Conservation (phyloP, 1,284 basidiomycete species). For the Microbotryum intermedium region DNA sequence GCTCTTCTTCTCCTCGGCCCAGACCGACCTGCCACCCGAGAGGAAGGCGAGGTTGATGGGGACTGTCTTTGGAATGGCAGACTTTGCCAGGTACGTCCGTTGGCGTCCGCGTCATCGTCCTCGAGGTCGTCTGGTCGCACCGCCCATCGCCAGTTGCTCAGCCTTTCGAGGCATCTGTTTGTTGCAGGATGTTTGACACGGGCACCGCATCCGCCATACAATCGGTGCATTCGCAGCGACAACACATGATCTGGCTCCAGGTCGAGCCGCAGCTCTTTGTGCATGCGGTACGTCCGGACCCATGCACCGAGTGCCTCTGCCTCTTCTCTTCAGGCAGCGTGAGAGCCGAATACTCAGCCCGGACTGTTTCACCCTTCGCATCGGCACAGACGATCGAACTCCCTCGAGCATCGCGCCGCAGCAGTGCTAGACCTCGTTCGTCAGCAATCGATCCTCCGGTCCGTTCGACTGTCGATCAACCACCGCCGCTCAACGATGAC, state of each 20-base stretch:
- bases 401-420: constrained; percentile 4
- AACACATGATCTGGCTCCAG: constrained; percentile 28
- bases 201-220: background rate
- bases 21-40: background rate
- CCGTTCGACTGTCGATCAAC: background rate
- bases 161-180: background rate
- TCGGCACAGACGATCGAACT: constrained; percentile 12
- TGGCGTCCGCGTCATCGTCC: too few species aligned
- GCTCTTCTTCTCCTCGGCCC: constrained; percentile 3
- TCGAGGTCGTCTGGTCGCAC: background rate
- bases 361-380: background rate
- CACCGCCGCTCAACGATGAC: constrained; percentile 10
- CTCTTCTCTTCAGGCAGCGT: background rate
- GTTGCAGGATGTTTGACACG: constrained; percentile 11
- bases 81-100: constrained; percentile 22
- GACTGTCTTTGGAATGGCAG: constrained; percentile 21
- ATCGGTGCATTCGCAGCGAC: constrained; percentile 16
- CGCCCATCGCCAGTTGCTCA: background rate
- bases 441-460: background rate
- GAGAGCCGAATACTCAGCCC: background rate
- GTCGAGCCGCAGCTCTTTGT: constrained; percentile 22
- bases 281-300: constrained; percentile 16
- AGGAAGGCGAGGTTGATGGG: constrained; percentile 14
- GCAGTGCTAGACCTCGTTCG: background rate
- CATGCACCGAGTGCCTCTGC: background rate